Evolutionary conservation across 2,329 filamentous ascomycete genomes (phyloP).

Genomic region (Acrocalymma vagum): DNA sequence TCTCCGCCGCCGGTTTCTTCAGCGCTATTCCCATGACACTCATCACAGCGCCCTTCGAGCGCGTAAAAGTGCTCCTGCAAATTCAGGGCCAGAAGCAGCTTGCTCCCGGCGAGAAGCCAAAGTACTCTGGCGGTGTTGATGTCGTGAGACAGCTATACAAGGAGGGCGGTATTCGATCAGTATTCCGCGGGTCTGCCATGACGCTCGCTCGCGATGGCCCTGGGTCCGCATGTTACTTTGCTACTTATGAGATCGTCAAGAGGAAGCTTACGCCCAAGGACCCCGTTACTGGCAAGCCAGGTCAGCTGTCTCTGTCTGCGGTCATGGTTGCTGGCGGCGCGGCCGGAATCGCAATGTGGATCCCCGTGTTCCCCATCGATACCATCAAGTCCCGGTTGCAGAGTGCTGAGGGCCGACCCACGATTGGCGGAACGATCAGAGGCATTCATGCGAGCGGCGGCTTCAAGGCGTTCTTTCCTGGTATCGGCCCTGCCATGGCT

Average conservation of each 20-base stretch:
- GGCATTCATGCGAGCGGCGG: slow-evolving; percentile 87
- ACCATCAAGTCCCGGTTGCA: slow-evolving; percentile 95
- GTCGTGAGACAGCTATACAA: slow-evolving; percentile 93
- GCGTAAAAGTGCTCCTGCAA: slow-evolving; percentile 97
- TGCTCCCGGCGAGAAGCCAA: slow-evolving; percentile 88
- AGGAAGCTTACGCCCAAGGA: slow-evolving; percentile 84
- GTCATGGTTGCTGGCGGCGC: slow-evolving; percentile 87
- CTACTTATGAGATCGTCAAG: slow-evolving; percentile 97
- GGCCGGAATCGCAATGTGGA: slow-evolving; percentile 98
- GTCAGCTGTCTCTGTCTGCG: slow-evolving; percentile 81
- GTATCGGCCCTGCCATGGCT: slow-evolving; percentile 89
- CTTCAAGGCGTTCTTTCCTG: slow-evolving; percentile 93
- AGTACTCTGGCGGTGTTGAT: slow-evolving; percentile 86
- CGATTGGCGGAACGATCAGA: slow-evolving; percentile 79
- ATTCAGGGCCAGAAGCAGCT: slow-evolving; percentile 92
- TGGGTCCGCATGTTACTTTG: slow-evolving; percentile 94
- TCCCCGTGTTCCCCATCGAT: slow-evolving; percentile 96
- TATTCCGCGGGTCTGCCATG: slow-evolving; percentile 90
- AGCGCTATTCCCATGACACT: slow-evolving; percentile 96
- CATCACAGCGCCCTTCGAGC: slow-evolving; percentile 99
- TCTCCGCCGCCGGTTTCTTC: slow-evolving; percentile 91
- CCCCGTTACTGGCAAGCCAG: slow-evolving; percentile 72
- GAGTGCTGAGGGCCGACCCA: slow-evolving; percentile 85
- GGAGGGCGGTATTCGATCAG: slow-evolving; percentile 87
- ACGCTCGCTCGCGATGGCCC: slow-evolving; percentile 94